A percentile compares a stretch with the other conserved stretches of the same genome.
phyloP scores from a whole-genome alignment of 2,329 filamentous ascomycete genomes.

The Colletotrichum sp. region DNA sequence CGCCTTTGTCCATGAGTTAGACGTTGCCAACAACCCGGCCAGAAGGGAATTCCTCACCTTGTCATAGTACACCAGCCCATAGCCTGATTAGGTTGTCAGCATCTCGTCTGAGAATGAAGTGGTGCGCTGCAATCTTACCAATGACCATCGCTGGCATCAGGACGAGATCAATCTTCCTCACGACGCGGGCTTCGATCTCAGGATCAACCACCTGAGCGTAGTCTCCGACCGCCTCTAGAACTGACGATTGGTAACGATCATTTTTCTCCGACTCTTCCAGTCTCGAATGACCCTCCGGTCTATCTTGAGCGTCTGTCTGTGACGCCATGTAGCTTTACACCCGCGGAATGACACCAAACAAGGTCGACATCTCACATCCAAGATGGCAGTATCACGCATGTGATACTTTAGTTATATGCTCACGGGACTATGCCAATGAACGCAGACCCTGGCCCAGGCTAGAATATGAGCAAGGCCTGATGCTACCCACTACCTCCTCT shows the following conservation, averaged over 20 bases:
- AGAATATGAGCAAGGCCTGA: background rate
- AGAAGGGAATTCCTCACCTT: slow-evolving; percentile 46
- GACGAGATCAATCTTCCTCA: slow-evolving; percentile 61
- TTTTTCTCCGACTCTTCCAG: rapidly evolving
- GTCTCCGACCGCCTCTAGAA: background rate
- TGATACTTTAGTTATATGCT: background rate
- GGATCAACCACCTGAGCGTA: background rate
- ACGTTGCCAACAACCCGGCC: background rate
- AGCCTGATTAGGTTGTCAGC: too few relatives aligned
- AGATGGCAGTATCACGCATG: rapidly evolving
- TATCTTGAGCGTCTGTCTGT: rapidly evolving
- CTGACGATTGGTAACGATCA: background rate
- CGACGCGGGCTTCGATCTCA: slow-evolving; percentile 24
- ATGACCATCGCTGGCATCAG: slow-evolving; percentile 62
- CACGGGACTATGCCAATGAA: too few relatives aligned
- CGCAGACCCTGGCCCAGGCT: background rate
- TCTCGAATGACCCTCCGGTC: rapidly evolving
- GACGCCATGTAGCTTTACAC: background rate
- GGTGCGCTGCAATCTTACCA: too few relatives aligned
- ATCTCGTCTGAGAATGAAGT: too few relatives aligned
- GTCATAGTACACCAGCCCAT: slow-evolving; percentile 74
- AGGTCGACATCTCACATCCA: rapidly evolving
- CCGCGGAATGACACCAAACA: background rate
- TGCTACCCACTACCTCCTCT: rapidly evolving
- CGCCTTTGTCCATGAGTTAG: slow-evolving; percentile 38